phyloP scores from a whole-genome alignment of 805 yeast genomes.

The Kregervanrija pseudodelftensis region DNA sequence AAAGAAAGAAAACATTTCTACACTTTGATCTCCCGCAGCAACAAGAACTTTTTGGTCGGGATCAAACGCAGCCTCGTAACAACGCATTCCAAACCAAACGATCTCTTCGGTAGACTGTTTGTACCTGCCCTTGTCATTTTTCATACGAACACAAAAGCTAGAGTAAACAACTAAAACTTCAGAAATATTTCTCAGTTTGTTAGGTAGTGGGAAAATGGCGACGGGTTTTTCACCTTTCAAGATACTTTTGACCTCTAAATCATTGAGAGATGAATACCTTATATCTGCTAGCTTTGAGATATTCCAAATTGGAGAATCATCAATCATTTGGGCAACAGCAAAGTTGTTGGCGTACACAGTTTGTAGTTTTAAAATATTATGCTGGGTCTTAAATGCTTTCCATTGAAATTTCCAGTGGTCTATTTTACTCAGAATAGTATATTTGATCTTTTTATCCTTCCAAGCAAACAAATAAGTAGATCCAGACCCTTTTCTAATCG shows the following conservation, averaged over 20 bases:
- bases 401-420: conserved; percentile 17
- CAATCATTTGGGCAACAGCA: conserved; percentile 22
- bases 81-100: conserved; percentile 19
- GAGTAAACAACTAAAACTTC: conserved; percentile 26
- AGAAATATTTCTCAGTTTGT: conserved; percentile 11
- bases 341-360: conserved; percentile 23
- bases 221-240: conserved; percentile 22
- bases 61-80: conserved; percentile 23
- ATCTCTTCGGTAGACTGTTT: conserved; percentile 21
- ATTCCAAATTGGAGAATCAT: conserved; percentile 22
- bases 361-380: conserved; percentile 17
- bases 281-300: conserved; percentile 22
- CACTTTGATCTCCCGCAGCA: conserved; percentile 15
- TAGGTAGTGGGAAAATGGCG: conserved; percentile 21
- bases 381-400: conserved; percentile 22
- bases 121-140: conserved; percentile 16
- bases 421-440: conserved; percentile 23
- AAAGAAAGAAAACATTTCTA: conserved; percentile 23
- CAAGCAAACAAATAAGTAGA: conserved; percentile 39
- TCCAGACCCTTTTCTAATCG: conserved; percentile 41
- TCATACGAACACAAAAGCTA: conserved; percentile 22
- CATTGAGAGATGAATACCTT: conserved; percentile 20
- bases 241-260: conserved; percentile 20
- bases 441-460: conserved; percentile 40
- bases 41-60: conserved; percentile 19